Evolutionary conservation across 768 basidiomycete genomes (phyloP).

Genomic region (Leucosporidium scottii): DNA sequence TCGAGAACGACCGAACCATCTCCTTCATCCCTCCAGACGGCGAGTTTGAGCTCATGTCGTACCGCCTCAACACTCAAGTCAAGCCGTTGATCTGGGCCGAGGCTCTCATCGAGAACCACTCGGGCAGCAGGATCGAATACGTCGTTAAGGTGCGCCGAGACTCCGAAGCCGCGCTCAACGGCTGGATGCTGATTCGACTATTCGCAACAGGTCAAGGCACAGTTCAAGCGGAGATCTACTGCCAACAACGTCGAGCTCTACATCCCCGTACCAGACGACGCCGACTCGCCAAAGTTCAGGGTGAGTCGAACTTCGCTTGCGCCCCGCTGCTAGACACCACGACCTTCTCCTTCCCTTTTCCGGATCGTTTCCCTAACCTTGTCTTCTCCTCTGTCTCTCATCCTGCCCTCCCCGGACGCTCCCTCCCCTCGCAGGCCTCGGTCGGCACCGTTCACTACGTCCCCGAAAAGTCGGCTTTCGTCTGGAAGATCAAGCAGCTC

Average conservation of each 20-base stretch:
- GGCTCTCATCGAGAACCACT: constrained; percentile 88
- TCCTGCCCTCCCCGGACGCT: neutral
- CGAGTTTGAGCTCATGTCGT: constrained; percentile 97
- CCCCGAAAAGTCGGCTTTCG: constrained; percentile 95
- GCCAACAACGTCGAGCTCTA: constrained; percentile 99
- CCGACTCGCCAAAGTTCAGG: constrained; percentile 93
- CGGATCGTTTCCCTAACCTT: constrained; percentile 7
- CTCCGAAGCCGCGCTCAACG: no score
- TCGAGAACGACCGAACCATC: constrained; percentile 98
- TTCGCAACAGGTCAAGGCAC: constrained; percentile 57
- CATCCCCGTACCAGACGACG: constrained; percentile 98
- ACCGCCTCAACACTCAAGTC: constrained; percentile 78
- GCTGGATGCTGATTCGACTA: constrained; percentile 17
- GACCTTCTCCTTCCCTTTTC: no score
- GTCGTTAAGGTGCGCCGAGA: constrained; percentile 62
- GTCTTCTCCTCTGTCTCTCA: constrained; percentile 1
- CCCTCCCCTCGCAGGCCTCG: constrained; percentile 56
- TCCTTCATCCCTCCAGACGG: constrained; percentile 99
- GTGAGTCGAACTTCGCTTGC: constrained; percentile 49
- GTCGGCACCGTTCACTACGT: constrained; percentile 94
- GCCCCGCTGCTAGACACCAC: no score
- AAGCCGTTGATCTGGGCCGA: constrained; percentile 98
- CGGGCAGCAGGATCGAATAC: constrained; percentile 85
- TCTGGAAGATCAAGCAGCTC: constrained; percentile 98
- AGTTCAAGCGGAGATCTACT: constrained; percentile 92